A percentile compares a stretch with the other conserved stretches of the same genome.
Conservation (phyloP, 2,329 filamentous ascomycete species). For the Phialocephala subalpina region DNA sequence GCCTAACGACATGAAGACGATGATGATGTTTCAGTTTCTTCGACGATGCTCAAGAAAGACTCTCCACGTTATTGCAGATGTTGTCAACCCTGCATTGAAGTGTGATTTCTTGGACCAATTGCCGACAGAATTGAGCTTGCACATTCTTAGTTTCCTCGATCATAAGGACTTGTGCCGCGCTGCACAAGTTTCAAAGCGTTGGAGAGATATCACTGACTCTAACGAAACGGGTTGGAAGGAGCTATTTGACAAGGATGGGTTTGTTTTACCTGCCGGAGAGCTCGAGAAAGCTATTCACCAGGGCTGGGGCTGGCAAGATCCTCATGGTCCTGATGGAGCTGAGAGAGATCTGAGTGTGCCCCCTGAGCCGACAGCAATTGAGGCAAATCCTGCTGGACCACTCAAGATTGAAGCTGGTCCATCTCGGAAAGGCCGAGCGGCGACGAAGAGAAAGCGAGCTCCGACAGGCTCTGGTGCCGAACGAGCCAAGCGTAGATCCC, state of each 20-base stretch:
- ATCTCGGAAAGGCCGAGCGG: conserved; percentile 36
- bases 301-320: conserved; percentile 98
- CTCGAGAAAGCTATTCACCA: conserved; percentile 85
- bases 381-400: conserved; percentile 53
- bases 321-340: conserved; percentile 74
- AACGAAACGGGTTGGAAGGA: conserved; percentile 98
- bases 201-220: conserved; percentile 88
- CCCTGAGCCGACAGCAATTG: conserved; percentile 56
- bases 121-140: conserved; percentile 85
- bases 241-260: conserved; percentile 85
- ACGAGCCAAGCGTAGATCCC: conserved; percentile 42
- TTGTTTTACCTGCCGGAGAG: conserved; percentile 79
- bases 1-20: conserved; percentile 90
- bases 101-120: conserved; percentile 90
- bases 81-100: conserved; percentile 93
- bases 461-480: conserved; percentile 33
- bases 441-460: conserved; percentile 44
- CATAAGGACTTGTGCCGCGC: conserved; percentile 86
- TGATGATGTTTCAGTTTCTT: conserved; percentile 96
- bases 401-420: conserved; percentile 32
- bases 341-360: conserved; percentile 80
- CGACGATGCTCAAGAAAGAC: conserved; percentile 88
- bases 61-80: conserved; percentile 85
- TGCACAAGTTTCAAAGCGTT: conserved; percentile 92
- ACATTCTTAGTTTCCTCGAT: conserved; percentile 88